These are phyloP conservation scores for Fraxinus pennsylvanica DNA, from an alignment of 257 asterid genomes.

Conservation along the genomic window DNA sequence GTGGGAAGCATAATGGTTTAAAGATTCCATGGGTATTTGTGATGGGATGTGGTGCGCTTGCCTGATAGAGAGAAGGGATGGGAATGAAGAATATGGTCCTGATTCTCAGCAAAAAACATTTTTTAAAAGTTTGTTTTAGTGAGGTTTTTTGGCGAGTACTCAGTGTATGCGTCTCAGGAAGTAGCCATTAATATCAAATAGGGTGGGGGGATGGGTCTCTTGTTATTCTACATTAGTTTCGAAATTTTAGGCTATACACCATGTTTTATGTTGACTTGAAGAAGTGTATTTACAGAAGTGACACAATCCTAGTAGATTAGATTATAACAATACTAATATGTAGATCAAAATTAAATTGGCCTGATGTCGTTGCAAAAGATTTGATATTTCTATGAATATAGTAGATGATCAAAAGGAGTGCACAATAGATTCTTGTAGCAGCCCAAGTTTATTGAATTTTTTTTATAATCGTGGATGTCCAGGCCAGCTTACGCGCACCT, in stretches of 20 bases:
- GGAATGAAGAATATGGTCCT: not conserved
- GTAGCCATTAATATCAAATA: not conserved
- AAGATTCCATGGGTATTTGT: not conserved
- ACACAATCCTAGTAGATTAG: not conserved
- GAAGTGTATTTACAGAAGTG: not conserved
- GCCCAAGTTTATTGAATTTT: not conserved
- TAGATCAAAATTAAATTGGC: not conserved
- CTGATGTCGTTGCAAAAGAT: not conserved
- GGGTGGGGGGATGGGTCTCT: not conserved
- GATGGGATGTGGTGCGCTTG: not conserved
- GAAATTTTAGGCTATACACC: not conserved
- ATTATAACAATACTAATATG: not conserved
- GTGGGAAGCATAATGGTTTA: not conserved
- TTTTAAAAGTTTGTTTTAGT: not conserved
- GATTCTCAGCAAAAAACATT: not conserved
- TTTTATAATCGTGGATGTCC: too few species aligned
- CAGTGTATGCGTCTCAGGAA: not conserved
- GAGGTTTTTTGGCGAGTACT: not conserved
- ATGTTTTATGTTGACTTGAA: not conserved
- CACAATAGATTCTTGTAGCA: not conserved
- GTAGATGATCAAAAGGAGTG: not conserved
- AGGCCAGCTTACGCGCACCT: too few species aligned
- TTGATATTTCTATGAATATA: not conserved
- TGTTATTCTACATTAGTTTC: not conserved
- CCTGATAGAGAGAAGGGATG: not conserved